phyloP scores from a whole-genome alignment of 1,284 basidiomycete species.

The Apiotrichum sp. region DNA sequence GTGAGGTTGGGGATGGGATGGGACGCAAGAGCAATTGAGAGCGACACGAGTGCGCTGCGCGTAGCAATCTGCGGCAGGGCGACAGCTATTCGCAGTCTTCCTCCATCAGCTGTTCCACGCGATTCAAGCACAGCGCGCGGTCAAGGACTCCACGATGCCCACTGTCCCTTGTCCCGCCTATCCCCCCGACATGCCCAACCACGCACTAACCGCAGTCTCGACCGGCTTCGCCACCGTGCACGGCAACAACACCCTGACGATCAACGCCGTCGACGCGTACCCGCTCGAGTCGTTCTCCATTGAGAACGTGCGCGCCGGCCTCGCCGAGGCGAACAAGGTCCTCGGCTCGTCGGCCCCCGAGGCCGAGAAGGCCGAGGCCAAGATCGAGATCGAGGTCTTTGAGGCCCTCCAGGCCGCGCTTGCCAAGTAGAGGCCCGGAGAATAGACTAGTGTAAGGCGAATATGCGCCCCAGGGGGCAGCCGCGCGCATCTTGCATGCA shows the following conservation, averaged over 20 bases:
- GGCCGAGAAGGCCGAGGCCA: constrained; percentile 88
- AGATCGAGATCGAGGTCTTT: constrained; percentile 93
- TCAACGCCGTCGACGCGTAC: constrained; percentile 96
- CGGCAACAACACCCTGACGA: constrained; percentile 91
- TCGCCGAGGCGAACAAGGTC: constrained; percentile 83
- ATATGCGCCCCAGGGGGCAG: not conserved
- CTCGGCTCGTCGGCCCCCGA: constrained; percentile 77
- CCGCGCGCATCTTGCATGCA: not conserved
- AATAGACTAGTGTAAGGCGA: not conserved
- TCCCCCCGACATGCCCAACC: not conserved
- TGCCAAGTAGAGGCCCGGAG: constrained; percentile 31
- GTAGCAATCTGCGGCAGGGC: too few relatives aligned
- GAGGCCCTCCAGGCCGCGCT: constrained; percentile 84
- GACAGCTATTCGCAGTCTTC: too few relatives aligned
- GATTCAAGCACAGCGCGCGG: too few relatives aligned
- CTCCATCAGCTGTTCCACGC: too few relatives aligned
- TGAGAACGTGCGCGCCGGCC: constrained; percentile 69
- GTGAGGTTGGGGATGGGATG: constrained; percentile 35
- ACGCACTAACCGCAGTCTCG: constrained; percentile 60
- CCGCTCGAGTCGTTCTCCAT: constrained; percentile 68
- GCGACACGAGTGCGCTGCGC: too few relatives aligned
- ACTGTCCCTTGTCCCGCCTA: not conserved
- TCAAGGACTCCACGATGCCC: too few relatives aligned
- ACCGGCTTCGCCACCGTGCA: constrained; percentile 97
- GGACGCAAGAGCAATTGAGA: too few relatives aligned